Conservation (phyloP, 140 eudicot genomes). For the Oenanthe javanica region DNA sequence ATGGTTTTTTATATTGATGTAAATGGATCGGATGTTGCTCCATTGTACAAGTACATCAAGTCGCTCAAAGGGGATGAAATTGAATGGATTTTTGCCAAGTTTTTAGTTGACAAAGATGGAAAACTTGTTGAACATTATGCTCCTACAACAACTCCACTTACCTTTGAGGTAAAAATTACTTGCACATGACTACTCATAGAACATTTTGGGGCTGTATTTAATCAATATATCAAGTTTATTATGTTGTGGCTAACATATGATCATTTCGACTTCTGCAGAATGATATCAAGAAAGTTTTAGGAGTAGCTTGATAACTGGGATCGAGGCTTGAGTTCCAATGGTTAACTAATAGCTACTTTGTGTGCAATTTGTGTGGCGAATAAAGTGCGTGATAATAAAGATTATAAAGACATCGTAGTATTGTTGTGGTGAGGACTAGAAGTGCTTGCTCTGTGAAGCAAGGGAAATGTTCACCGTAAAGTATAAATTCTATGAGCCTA, state of each 20-base stretch:
- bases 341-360: no score
- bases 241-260: not conserved
- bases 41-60: slow-evolving; percentile 51
- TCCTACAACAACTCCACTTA: slow-evolving; percentile 47
- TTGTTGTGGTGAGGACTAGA: not conserved
- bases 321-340: no score
- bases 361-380: not conserved
- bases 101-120: slow-evolving; percentile 42
- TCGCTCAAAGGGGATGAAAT: slow-evolving; percentile 32
- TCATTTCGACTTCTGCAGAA: slow-evolving; percentile 16
- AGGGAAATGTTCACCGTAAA: not conserved
- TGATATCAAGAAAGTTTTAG: slow-evolving; percentile 35
- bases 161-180: slow-evolving; percentile 30
- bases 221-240: not conserved
- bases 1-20: slow-evolving; percentile 30
- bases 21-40: slow-evolving; percentile 37
- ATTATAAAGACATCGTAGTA: not conserved
- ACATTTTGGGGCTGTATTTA: not conserved
- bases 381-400: not conserved
- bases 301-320: slow-evolving; percentile 7
- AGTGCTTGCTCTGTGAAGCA: not conserved
- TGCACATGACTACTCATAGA: not conserved
- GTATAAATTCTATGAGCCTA: not conserved
- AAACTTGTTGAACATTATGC: slow-evolving; percentile 28
- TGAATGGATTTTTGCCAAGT: slow-evolving; percentile 60